These are phyloP conservation scores for Salvia hispanica DNA, from an alignment of 257 asterid species.

Conservation along the genomic window DNA sequence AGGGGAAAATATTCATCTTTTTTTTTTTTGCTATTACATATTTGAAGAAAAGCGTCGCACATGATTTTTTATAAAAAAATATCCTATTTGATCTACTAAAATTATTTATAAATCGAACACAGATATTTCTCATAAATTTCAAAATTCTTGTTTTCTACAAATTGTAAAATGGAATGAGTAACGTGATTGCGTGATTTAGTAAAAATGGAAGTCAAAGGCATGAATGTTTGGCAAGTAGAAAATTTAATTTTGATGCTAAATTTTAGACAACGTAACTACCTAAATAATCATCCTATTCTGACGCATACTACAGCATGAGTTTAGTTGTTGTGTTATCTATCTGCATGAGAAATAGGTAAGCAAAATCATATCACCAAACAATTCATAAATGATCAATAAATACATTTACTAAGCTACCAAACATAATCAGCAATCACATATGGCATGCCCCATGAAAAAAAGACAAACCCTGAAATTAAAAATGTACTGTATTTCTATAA, in stretches of 20 bases:
- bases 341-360: neutral
- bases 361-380: slow-evolving; percentile 6
- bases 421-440: slow-evolving; percentile 27
- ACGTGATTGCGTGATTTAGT: too few species aligned
- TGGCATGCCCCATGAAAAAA: slow-evolving; percentile 28
- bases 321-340: neutral
- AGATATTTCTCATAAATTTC: too few species aligned
- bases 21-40: slow-evolving; percentile 16
- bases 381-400: slow-evolving; percentile 16
- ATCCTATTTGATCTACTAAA: neutral
- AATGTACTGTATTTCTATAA: too few species aligned
- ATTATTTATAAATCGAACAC: too few species aligned
- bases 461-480: slow-evolving; percentile 27
- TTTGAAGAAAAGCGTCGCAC: neutral
- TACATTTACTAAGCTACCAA: slow-evolving; percentile 10
- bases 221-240: too few species aligned
- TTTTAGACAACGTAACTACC: too few species aligned
- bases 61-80: neutral
- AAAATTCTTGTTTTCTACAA: too few species aligned
- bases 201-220: too few species aligned
- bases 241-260: too few species aligned
- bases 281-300: neutral
- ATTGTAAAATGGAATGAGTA: too few species aligned
- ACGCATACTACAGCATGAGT: neutral
- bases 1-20: slow-evolving; percentile 8